A percentile compares a stretch with the other conserved stretches of the same genome.
phyloP scores from a whole-genome alignment of 129 eudicot genomes.

The Scalesia atractyloides region DNA sequence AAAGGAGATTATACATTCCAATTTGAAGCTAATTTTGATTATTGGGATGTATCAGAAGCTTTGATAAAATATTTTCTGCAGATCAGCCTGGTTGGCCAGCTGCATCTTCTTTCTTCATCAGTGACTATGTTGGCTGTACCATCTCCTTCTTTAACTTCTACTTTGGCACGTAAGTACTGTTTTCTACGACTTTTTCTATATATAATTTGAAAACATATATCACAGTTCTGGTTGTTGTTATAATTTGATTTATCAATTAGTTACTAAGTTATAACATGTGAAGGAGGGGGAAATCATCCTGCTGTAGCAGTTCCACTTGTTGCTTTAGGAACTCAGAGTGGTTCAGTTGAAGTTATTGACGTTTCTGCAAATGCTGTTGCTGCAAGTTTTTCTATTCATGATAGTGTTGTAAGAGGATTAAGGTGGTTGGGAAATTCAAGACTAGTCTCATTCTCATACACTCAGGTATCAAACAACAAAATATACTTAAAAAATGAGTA shows the following conservation, averaged over 20 bases:
- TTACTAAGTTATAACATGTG: constrained; percentile 28
- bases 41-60: background rate
- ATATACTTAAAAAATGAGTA: constrained; percentile 2
- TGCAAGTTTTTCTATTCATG: constrained; percentile 86
- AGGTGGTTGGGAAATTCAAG: constrained; percentile 98
- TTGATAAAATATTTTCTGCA: constrained; percentile 32
- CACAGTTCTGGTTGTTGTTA: background rate
- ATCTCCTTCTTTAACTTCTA: constrained; percentile 95
- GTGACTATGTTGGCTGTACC: constrained; percentile 97
- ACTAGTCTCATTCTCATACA: constrained; percentile 86
- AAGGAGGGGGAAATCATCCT: constrained; percentile 98
- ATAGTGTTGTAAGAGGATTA: constrained; percentile 84
- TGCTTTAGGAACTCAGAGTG: constrained; percentile 97
- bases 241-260: constrained; percentile 18
- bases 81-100: constrained; percentile 86
- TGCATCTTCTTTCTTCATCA: constrained; percentile 91
- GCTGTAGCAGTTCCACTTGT: constrained; percentile 94
- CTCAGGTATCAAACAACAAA: constrained; percentile 53
- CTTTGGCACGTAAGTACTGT: constrained; percentile 79
- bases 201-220: constrained; percentile 1
- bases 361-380: constrained; percentile 94
- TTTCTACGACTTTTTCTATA: constrained; percentile 1
- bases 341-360: constrained; percentile 83
- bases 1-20: background rate
- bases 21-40: background rate